These are phyloP conservation scores for Colletotrichum sp. DNA, from an alignment of 2,329 filamentous ascomycete genomes.

Conservation along the genomic window DNA sequence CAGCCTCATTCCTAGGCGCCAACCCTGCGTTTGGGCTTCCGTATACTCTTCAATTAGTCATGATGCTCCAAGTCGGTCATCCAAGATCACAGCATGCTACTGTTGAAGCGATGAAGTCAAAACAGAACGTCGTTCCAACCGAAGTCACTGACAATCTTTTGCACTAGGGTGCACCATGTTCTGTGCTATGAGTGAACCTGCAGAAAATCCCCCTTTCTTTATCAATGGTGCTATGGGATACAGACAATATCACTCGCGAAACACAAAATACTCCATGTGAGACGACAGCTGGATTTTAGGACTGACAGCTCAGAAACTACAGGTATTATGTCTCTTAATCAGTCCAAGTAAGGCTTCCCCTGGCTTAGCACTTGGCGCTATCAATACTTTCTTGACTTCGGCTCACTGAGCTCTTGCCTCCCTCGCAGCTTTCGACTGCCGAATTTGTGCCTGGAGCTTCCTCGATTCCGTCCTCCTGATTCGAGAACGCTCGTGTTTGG, in stretches of 20 bases:
- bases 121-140: background rate
- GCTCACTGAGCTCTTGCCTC: background rate
- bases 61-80: background rate
- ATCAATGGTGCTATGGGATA: background rate
- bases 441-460: slow-evolving; percentile 38
- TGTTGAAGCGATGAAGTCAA: background rate
- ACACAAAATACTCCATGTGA: background rate
- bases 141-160: background rate
- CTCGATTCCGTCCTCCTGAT: slow-evolving; percentile 36
- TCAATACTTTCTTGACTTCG: background rate
- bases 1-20: background rate
- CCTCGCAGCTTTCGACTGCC: slow-evolving; percentile 28
- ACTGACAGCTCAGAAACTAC: background rate
- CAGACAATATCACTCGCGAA: background rate
- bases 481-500: slow-evolving; percentile 28
- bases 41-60: background rate
- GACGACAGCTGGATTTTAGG: background rate
- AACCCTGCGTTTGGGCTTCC: background rate
- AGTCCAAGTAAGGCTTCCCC: background rate
- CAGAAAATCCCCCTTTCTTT: background rate
- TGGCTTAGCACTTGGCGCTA: background rate
- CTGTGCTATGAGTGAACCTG: background rate
- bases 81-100: background rate
- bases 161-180: background rate
- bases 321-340: background rate